Percentiles rank a stretch among this genome's conserved stretches.
Conservation (phyloP, 75 land plant genomes). For the Azolla pinnata region DNA sequence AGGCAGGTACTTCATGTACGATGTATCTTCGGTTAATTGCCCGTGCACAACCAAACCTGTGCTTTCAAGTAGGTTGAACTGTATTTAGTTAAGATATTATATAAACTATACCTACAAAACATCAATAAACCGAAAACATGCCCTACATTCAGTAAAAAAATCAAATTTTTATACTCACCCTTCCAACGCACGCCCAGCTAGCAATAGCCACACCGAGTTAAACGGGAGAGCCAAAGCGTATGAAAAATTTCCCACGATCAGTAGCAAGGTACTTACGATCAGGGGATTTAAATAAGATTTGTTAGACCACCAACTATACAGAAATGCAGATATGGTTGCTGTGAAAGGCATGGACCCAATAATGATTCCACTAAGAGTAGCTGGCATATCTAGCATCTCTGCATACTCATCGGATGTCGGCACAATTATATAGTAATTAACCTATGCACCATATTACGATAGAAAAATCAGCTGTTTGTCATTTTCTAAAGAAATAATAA, state of each 20-base stretch:
- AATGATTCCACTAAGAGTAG: conserved; percentile 28
- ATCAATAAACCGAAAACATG: background rate
- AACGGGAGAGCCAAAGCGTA: conserved; percentile 30
- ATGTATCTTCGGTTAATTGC: conserved; percentile 30
- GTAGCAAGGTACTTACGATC: conserved; percentile 22
- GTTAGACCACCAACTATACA: conserved; percentile 34
- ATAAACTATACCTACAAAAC: background rate
- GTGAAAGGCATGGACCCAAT: conserved; percentile 33
- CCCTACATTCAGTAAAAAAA: background rate
- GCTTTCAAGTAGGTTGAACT: too few species aligned
- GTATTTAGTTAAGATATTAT: background rate
- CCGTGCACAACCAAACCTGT: conserved; percentile 32
- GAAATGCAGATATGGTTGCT: conserved; percentile 23
- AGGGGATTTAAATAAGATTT: conserved; percentile 26
- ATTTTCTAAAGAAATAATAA: background rate
- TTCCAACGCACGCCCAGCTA: conserved; percentile 24
- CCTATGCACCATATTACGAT: too few species aligned
- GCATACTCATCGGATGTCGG: conserved; percentile 39
- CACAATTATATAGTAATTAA: conserved; percentile 31
- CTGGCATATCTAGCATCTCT: conserved; percentile 18
- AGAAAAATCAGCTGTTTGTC: too few species aligned
- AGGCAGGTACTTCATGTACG: conserved; percentile 24
- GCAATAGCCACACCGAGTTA: conserved; percentile 25
- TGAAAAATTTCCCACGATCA: conserved; percentile 23
- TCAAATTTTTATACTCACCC: conserved; percentile 10